Percentiles rank a stretch among this genome's conserved stretches.
Evolutionary conservation across 2,329 filamentous ascomycete genomes (phyloP).

Genomic region (Neurospora crassa): DNA sequence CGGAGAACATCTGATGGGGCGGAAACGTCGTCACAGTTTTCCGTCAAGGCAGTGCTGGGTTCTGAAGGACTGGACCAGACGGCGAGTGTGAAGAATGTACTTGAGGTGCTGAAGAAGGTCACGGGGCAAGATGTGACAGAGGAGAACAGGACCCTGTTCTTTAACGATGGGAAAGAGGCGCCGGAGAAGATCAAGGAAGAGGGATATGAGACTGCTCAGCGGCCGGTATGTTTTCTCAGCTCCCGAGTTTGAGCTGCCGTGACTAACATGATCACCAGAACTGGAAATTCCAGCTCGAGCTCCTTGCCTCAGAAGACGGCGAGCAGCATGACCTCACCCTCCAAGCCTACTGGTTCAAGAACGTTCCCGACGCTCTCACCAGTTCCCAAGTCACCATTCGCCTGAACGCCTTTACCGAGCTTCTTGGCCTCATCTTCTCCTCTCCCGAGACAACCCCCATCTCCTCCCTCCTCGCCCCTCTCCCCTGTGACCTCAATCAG

Average conservation of each 20-base stretch:
- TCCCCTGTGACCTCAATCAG: conserved; percentile 3
- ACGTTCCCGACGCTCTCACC: not conserved
- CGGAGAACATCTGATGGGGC: not conserved
- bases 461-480: conserved; percentile 4
- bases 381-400: conserved; percentile 1
- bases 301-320: not conserved
- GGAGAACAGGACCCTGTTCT: conserved; percentile 3
- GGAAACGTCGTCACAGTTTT: conserved; percentile 5
- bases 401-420: conserved; percentile 6
- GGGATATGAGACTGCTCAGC: not conserved
- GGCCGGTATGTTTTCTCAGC: not conserved
- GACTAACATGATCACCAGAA: not conserved
- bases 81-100: not conserved
- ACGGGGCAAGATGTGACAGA: not conserved
- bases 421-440: not conserved
- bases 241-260: not conserved
- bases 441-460: not conserved
- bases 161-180: conserved; percentile 1
- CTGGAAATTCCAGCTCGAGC: conserved; percentile 6
- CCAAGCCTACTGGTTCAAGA: conserved; percentile 7
- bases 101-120: not conserved
- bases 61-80: conserved; percentile 1
- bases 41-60: conserved; percentile 3
- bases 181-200: not conserved
- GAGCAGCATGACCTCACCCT: not conserved